A percentile compares a stretch with the other conserved stretches of the same genome.
Conservation (phyloP, 345 rosid species). For the Populus tremula region DNA sequence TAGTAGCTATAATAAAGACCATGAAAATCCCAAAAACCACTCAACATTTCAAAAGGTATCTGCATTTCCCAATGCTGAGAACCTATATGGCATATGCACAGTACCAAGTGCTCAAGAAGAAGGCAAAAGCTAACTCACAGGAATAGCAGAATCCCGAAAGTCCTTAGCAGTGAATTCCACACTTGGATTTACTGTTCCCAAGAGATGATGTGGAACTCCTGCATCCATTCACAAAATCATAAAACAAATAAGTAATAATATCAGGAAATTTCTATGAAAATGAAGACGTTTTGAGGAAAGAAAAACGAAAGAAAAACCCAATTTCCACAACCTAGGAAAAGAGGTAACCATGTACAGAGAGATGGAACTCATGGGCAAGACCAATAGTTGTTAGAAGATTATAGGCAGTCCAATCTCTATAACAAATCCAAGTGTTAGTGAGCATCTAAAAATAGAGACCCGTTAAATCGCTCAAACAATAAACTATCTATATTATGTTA, state of each 20-base stretch:
- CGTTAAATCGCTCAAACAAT: too few species aligned
- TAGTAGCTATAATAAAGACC: too few species aligned
- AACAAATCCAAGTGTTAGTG: not conserved
- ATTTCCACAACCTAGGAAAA: not conserved
- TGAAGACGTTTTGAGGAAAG: not conserved
- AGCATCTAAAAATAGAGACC: too few species aligned
- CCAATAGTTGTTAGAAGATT: not conserved
- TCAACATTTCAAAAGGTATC: too few species aligned
- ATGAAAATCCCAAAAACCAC: too few species aligned
- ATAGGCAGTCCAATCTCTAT: not conserved
- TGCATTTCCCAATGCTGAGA: too few species aligned
- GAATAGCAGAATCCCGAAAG: constrained; percentile 63
- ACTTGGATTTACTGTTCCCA: constrained; percentile 65
- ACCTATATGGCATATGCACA: too few species aligned
- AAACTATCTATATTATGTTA: too few species aligned
- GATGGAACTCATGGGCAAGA: too few species aligned
- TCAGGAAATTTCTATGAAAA: not conserved
- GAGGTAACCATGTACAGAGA: not conserved
- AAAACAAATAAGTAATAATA: not conserved
- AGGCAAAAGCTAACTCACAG: constrained; percentile 46
- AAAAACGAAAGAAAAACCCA: not conserved
- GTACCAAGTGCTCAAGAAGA: too few species aligned
- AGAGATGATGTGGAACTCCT: constrained; percentile 88
- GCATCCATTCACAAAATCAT: not conserved
- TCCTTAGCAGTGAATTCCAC: constrained; percentile 74